These are phyloP conservation scores for Sporothrix inflata DNA, from an alignment of 2,329 filamentous ascomycete genomes.

Conservation along the genomic window DNA sequence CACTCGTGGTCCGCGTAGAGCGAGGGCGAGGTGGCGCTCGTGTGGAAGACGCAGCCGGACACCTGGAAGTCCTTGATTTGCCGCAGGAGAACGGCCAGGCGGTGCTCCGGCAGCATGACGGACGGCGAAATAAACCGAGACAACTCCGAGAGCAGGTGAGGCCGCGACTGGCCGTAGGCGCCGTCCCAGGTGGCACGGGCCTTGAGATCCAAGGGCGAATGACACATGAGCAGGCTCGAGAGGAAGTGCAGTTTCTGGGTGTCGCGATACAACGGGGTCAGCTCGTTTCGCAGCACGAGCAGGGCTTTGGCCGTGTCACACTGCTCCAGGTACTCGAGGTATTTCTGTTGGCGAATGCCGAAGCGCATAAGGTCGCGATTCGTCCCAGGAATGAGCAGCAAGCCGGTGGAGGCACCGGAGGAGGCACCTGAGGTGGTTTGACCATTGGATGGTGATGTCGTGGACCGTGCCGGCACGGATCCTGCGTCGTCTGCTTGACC, in stretches of 20 bases:
- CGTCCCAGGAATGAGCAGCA: constrained; percentile 75
- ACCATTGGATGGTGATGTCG: not conserved
- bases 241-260: constrained; percentile 76
- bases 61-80: constrained; percentile 86
- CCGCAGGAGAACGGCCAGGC: constrained; percentile 77
- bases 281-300: constrained; percentile 80
- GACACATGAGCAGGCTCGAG: constrained; percentile 89
- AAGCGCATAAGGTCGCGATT: constrained; percentile 83
- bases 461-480: not conserved
- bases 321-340: constrained; percentile 82
- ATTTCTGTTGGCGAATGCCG: constrained; percentile 90
- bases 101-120: constrained; percentile 93
- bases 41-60: constrained; percentile 84
- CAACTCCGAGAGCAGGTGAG: constrained; percentile 74
- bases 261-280: constrained; percentile 84
- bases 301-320: constrained; percentile 75
- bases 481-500: not conserved
- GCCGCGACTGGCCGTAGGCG: constrained; percentile 73
- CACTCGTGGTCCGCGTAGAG: constrained; percentile 89
- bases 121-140: constrained; percentile 94
- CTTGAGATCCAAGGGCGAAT: constrained; percentile 74
- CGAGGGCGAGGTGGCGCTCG: constrained; percentile 75
- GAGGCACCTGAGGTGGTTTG: constrained; percentile 43
- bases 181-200: constrained; percentile 83
- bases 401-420: constrained; percentile 51